Conservation (phyloP, 2,329 filamentous ascomycete species). For the Beauveria brongniartii region DNA sequence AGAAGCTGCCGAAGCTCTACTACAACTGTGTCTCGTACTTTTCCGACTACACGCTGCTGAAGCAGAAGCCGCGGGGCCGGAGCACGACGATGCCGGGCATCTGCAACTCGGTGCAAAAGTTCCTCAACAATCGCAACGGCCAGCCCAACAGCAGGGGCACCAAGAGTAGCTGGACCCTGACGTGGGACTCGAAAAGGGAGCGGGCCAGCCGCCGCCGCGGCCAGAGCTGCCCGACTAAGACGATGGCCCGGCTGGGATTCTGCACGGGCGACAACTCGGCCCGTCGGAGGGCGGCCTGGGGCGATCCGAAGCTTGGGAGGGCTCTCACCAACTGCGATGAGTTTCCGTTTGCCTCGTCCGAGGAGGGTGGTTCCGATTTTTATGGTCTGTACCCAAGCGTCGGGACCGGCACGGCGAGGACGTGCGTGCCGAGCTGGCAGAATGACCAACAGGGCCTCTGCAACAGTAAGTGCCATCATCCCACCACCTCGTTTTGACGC, state of each 20-base stretch:
- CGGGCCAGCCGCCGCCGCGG: neutral
- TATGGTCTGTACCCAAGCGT: neutral
- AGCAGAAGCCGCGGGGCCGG: neutral
- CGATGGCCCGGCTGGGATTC: neutral
- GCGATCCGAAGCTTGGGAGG: neutral
- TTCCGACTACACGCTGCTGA: neutral
- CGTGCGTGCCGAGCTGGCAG: neutral
- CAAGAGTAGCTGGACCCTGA: neutral
- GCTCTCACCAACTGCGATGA: neutral
- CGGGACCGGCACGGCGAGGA: neutral
- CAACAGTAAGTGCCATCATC: neutral
- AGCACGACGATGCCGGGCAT: neutral
- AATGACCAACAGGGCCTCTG: neutral
- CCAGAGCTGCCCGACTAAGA: neutral
- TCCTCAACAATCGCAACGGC: neutral
- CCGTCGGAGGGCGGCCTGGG: neutral
- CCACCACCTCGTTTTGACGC: neutral
- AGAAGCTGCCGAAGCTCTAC: neutral
- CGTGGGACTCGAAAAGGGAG: neutral
- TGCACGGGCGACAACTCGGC: neutral
- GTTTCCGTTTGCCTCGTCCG: neutral
- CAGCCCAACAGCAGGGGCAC: neutral
- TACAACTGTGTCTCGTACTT: neutral
- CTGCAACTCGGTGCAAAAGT: constrained; percentile 1
- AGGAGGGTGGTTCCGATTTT: neutral